Evolutionary conservation across 257 asterid species (phyloP), one percentile per base, ranked within the genome.

Genomic region (Lavandula angustifolia): DNA sequence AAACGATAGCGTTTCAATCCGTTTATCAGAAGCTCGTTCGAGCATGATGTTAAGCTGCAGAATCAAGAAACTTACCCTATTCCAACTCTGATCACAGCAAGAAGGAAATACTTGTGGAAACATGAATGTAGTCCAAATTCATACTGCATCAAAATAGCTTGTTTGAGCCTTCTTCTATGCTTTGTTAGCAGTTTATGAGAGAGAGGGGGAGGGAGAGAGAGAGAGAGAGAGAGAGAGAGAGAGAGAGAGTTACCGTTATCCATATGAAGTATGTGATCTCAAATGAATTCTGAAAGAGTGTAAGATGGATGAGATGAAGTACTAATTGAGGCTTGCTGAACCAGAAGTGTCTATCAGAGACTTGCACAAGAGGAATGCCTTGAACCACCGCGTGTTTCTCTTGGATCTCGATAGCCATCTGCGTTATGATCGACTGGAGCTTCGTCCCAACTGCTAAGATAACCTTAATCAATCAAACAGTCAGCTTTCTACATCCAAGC

Each of bases 331-430:
- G 99, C 46, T 79, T 74, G 60, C 85, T 57, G 44, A 94, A 87
- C 99, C 99, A 94, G 76, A 94, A 94, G 75, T 94, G 85, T 54
- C 74, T 64, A 73, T 94, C 99, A 2, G 99, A 84, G 75, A 90
- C 94, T 77, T 87, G 94, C 35, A 94, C 97, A 10, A 94, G 92
- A 4, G 99, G 99, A 62, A 94, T 94, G 68, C 99, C 99, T 68
- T 94, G 96, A 58, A 94, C 87, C 7, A 94, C 99, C 1, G 96
- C 95, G 59, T 94, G 99, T 54, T 83, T 85, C 74, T 92, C 99
- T 81, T 80, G 89, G 75, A 92, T 92, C 74, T 92, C 97, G 46
- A 92, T 72, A 37, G 99, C 99, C 99, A 92, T 92, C 71, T 76
- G 83, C 9, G 94, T 69, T 76, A 92, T 89, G 80, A 92, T 87